Conservation (phyloP, 768 basidiomycete genomes). For the Tubosaeta brunneosetosa region DNA sequence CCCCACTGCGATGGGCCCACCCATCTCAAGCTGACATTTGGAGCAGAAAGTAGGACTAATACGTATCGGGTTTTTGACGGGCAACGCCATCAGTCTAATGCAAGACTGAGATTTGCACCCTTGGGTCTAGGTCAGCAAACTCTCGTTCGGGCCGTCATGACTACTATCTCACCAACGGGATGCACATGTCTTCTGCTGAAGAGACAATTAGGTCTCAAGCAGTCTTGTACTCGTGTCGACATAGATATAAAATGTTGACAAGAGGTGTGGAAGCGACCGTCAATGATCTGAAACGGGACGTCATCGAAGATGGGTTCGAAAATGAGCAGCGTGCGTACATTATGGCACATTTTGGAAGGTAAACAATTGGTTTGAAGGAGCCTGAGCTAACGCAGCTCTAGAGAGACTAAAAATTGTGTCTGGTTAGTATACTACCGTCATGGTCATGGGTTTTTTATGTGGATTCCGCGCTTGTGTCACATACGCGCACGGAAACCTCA, state of each 20-base stretch:
- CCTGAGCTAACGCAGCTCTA: conserved; percentile 12
- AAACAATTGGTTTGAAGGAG: conserved; percentile 16
- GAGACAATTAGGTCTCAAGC: conserved; percentile 56
- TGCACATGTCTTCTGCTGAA: conserved; percentile 67
- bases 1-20: conserved; percentile 11
- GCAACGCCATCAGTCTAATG: conserved; percentile 60
- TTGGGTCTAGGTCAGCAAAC: conserved; percentile 23
- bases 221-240: conserved; percentile 66
- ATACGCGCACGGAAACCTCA: conserved; percentile 37
- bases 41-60: conserved; percentile 50
- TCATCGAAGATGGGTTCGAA: background rate
- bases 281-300: conserved; percentile 51
- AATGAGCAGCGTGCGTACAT: conserved; percentile 42
- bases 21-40: conserved; percentile 26
- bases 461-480: conserved; percentile 29
- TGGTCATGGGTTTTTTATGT: conserved; percentile 27
- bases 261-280: conserved; percentile 65
- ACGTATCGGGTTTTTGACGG: conserved; percentile 67
- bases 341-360: conserved; percentile 58
- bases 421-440: conserved; percentile 10
- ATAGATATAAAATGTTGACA: conserved; percentile 73
- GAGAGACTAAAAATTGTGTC: conserved; percentile 16
- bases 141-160: background rate
- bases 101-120: conserved; percentile 56
- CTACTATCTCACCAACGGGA: conserved; percentile 39